phyloP scores from a whole-genome alignment of 768 basidiomycete genomes.

The Suillus weaverae region DNA sequence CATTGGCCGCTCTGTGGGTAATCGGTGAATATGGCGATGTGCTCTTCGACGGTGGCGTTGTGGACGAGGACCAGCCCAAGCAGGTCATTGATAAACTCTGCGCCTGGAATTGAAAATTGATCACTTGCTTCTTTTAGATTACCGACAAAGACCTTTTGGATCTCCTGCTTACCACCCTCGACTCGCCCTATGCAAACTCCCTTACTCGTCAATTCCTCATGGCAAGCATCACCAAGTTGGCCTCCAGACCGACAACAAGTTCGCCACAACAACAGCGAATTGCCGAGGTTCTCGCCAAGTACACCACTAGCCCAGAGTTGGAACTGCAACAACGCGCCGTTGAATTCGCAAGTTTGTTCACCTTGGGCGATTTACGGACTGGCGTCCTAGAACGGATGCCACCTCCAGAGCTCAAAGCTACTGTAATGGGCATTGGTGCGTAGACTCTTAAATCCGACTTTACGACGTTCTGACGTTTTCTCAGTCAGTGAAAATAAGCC shows the following conservation, averaged over 20 bases:
- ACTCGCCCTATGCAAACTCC: constrained; percentile 93
- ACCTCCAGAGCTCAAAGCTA: constrained; percentile 96
- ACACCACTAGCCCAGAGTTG: constrained; percentile 85
- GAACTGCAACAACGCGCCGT: constrained; percentile 96
- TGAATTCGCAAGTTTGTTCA: constrained; percentile 88
- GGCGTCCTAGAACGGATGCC: constrained; percentile 98
- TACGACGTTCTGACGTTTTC: constrained; percentile 6
- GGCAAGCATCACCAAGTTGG: constrained; percentile 85
- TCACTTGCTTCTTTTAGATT: constrained; percentile 43
- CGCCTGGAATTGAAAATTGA: not conserved
- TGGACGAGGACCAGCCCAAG: constrained; percentile 72
- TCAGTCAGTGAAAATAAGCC: constrained; percentile 94
- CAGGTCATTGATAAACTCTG: constrained; percentile 43
- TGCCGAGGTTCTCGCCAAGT: constrained; percentile 71
- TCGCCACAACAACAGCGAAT: constrained; percentile 75
- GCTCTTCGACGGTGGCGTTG: constrained; percentile 80
- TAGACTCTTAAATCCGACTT: constrained; percentile 8
- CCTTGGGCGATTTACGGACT: constrained; percentile 66
- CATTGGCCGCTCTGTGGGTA: constrained; percentile 91
- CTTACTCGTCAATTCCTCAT: constrained; percentile 92
- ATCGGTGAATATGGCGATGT: constrained; percentile 96
- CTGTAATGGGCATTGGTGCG: constrained; percentile 89
- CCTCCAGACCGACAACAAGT: constrained; percentile 72
- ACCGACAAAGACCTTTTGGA: constrained; percentile 84
- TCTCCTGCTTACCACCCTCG: constrained; percentile 80